These are phyloP conservation scores for Paragyromitra xinjiangensis DNA, from an alignment of 495 filamentous ascomycete genomes.

Conservation along the genomic window DNA sequence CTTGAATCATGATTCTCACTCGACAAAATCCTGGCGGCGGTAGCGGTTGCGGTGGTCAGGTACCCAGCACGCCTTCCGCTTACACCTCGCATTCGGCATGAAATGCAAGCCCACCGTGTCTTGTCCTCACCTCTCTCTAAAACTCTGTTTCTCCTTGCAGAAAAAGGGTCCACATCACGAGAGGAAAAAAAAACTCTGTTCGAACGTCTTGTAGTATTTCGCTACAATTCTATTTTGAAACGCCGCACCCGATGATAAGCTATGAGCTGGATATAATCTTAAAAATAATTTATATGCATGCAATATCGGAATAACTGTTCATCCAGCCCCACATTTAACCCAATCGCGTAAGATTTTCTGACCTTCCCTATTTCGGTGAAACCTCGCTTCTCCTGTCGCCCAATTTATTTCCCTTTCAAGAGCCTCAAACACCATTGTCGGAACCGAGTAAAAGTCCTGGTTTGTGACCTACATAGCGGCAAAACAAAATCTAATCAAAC, in stretches of 20 bases:
- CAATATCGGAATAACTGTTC: conserved; percentile 31
- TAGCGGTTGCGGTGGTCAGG: conserved; percentile 13
- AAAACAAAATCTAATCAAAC: conserved; percentile 22
- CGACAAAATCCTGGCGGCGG: background rate
- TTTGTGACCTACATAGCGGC: too few relatives aligned
- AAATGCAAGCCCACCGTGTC: conserved; percentile 12
- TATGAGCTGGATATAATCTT: conserved; percentile 6
- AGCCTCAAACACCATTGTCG: conserved; percentile 19
- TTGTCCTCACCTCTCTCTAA: conserved; percentile 4
- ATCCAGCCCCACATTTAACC: conserved; percentile 6
- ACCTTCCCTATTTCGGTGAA: conserved; percentile 14
- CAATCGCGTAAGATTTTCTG: conserved; percentile 23
- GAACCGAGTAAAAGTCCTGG: conserved; percentile 22
- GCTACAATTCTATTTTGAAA: conserved; percentile 22
- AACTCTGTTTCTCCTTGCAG: conserved; percentile 33
- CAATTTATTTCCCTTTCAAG: conserved; percentile 8
- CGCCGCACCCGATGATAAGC: conserved; percentile 2
- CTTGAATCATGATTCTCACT: conserved; percentile 41
- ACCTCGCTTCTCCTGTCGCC: conserved; percentile 3
- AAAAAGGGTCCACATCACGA: conserved; percentile 39
- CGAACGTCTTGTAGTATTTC: background rate
- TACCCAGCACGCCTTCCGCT: conserved; percentile 7
- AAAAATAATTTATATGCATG: background rate
- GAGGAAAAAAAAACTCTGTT: background rate
- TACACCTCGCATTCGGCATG: conserved; percentile 4